Conservation (phyloP, 2,329 filamentous ascomycete genomes). For the Sporothrix pseudoabietina region DNA sequence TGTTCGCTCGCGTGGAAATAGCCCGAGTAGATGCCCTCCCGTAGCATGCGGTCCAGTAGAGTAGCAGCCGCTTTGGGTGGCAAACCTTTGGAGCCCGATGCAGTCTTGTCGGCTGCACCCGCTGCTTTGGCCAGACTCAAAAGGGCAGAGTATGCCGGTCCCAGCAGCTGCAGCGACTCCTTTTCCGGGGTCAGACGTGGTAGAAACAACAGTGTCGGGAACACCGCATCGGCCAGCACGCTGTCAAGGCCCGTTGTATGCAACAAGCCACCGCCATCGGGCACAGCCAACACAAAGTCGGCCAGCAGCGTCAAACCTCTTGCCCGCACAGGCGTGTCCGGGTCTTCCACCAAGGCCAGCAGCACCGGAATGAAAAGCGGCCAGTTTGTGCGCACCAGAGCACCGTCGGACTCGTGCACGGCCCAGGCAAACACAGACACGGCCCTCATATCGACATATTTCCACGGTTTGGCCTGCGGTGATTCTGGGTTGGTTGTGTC, state of each 20-base stretch:
- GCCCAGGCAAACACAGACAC: conserved; percentile 65
- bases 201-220: conserved; percentile 73
- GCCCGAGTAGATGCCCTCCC: conserved; percentile 58
- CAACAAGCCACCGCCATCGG: conserved; percentile 38
- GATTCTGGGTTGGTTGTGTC: conserved; percentile 40
- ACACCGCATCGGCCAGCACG: conserved; percentile 69
- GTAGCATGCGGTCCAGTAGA: conserved; percentile 57
- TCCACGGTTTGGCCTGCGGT: conserved; percentile 60
- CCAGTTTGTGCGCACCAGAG: conserved; percentile 61
- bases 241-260: conserved; percentile 61
- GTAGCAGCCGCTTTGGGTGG: conserved; percentile 28
- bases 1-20: conserved; percentile 63
- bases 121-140: conserved; percentile 53
- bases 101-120: conserved; percentile 25
- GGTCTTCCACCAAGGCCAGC: conserved; percentile 68
- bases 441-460: conserved; percentile 54
- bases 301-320: conserved; percentile 59
- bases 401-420: conserved; percentile 50
- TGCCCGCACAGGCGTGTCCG: conserved; percentile 54
- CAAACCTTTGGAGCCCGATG: conserved; percentile 31
- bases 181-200: conserved; percentile 74
- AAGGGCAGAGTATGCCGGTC: conserved; percentile 67
- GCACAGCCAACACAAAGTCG: conserved; percentile 59
- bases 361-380: conserved; percentile 69
- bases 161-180: conserved; percentile 67